Evolutionary conservation across 192 early-diverging fungal genomes (phyloP).

Genomic region (Backusella luteola): DNA sequence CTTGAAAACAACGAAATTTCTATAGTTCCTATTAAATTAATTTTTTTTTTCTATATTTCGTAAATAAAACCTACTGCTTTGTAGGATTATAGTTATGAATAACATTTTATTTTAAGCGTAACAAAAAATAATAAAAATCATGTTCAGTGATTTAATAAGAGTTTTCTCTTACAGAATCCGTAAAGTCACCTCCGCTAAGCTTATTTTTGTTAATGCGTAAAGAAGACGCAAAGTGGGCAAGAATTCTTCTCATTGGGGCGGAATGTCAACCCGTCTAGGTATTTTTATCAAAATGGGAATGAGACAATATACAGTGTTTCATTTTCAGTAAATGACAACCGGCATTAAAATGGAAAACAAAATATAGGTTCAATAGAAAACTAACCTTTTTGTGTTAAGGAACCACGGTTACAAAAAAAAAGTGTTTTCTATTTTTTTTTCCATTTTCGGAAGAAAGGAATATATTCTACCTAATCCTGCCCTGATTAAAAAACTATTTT

Average conservation of each 20-base stretch:
- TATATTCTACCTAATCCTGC: neutral
- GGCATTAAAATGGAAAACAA: neutral
- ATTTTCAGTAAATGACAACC: neutral
- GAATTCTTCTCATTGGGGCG: neutral
- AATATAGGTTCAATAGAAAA: neutral
- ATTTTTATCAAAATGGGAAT: constrained; percentile 6
- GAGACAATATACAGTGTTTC: neutral
- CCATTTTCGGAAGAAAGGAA: neutral
- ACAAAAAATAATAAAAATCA: neutral
- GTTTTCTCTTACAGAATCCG: neutral
- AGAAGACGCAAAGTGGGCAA: no score
- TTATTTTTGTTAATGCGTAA: neutral
- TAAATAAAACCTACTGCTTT: neutral
- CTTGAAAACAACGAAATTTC: neutral
- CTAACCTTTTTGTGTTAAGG: neutral
- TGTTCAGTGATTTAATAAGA: neutral
- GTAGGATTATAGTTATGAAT: neutral
- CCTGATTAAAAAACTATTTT: neutral
- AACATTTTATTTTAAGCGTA: neutral
- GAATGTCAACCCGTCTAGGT: neutral
- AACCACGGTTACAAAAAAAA: neutral
- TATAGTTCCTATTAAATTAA: neutral
- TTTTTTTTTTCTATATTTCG: neutral
- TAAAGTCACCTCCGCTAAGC: neutral
- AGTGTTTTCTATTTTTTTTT: neutral